Percentiles rank a stretch among this genome's conserved stretches.
These are phyloP conservation scores for Wickerhamomyces alni DNA, from an alignment of 805 yeast species.

Conservation along the genomic window DNA sequence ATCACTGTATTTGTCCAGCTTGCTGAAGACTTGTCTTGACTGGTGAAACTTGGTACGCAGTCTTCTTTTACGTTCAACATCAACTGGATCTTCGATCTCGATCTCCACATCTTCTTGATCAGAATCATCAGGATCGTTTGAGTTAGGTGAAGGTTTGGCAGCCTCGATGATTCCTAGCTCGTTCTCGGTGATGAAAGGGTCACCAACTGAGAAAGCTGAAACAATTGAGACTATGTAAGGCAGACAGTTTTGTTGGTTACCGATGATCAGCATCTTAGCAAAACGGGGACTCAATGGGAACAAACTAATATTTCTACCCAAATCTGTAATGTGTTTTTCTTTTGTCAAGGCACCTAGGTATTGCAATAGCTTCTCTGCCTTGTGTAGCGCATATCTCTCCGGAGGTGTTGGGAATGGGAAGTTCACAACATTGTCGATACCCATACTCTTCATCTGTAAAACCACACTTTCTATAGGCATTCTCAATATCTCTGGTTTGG, in stretches of 20 bases:
- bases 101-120: slow-evolving; percentile 27
- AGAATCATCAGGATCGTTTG: slow-evolving; percentile 24
- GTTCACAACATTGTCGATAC: slow-evolving; percentile 81
- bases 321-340: slow-evolving; percentile 54
- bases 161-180: slow-evolving; percentile 53
- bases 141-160: slow-evolving; percentile 1
- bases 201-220: slow-evolving; percentile 89
- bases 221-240: slow-evolving; percentile 90
- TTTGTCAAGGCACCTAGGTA: slow-evolving; percentile 70
- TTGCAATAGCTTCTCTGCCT: slow-evolving; percentile 63
- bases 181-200: slow-evolving; percentile 72
- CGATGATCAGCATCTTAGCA: slow-evolving; percentile 82
- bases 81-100: slow-evolving; percentile 29
- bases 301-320: slow-evolving; percentile 81
- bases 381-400: slow-evolving; percentile 47
- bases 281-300: slow-evolving; percentile 94
- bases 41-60: slow-evolving; percentile 48
- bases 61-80: slow-evolving; percentile 29
- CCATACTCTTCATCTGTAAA: slow-evolving; percentile 94
- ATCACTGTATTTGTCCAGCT: slow-evolving; percentile 71
- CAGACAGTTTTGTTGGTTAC: slow-evolving; percentile 80
- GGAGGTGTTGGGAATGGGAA: slow-evolving; percentile 98
- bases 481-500: slow-evolving; percentile 83
- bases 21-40: slow-evolving; percentile 55
- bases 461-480: slow-evolving; percentile 98